A percentile compares a stretch with the other conserved stretches of the same genome.
Evolutionary conservation across 2,329 filamentous ascomycete genomes (phyloP).

Genomic region (Thermothelomyces thermophilus): DNA sequence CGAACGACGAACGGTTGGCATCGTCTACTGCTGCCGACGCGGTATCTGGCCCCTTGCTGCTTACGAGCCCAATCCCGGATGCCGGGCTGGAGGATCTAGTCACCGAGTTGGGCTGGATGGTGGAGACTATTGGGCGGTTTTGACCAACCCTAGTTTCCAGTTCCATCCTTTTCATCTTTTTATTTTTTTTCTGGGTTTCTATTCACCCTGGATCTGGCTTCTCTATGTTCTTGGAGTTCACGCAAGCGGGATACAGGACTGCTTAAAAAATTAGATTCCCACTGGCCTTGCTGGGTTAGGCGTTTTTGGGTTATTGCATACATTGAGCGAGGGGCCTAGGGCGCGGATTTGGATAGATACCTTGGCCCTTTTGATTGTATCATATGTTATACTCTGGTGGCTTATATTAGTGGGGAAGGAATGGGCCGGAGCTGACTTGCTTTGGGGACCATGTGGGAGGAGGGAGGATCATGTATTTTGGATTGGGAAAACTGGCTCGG

Average conservation of each 20-base stretch:
- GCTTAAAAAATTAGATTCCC: not conserved
- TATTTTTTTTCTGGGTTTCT: not conserved
- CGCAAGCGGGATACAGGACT: not conserved
- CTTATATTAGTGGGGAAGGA: not conserved
- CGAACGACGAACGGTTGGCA: not conserved
- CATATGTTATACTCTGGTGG: not conserved
- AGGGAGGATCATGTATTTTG: too few species aligned
- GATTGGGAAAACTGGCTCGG: too few species aligned
- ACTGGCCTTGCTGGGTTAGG: not conserved
- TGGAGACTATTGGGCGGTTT: conserved; percentile 38
- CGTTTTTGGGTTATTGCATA: not conserved
- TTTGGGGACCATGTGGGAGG: too few species aligned
- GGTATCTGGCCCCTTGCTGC: conserved; percentile 2
- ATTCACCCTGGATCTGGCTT: not conserved
- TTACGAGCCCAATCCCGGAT: conserved; percentile 27
- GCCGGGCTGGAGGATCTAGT: conserved; percentile 33
- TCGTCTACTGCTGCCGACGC: not conserved
- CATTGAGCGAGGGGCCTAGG: not conserved
- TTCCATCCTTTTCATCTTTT: not conserved
- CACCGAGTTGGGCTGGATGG: conserved; percentile 47
- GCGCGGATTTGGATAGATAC: conserved; percentile 1
- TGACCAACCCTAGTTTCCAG: not conserved
- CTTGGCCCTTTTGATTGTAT: not conserved
- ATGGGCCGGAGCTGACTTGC: not conserved
- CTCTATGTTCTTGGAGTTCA: not conserved